phyloP scores from a whole-genome alignment of 208 protist genomes.

The Crithidia thermophila region DNA sequence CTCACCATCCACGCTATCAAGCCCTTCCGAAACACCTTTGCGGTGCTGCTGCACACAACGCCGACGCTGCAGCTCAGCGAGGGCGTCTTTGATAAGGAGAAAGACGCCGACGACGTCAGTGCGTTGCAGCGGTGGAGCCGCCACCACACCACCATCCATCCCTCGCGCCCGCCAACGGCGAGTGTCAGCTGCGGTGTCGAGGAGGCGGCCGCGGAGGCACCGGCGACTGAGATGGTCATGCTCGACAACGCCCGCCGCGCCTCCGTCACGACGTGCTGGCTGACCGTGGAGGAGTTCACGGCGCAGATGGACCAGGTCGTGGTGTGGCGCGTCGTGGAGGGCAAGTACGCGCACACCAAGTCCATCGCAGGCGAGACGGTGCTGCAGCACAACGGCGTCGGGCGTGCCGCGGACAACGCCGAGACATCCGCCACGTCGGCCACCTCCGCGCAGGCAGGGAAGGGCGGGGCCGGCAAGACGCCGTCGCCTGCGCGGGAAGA shows the following conservation, averaged over 20 bases:
- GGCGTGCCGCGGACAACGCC: neutral
- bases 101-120: constrained; percentile 52
- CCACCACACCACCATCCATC: neutral
- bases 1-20: constrained; percentile 66
- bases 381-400: constrained; percentile 14
- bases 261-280: constrained; percentile 50
- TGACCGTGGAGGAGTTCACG: constrained; percentile 79
- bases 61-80: constrained; percentile 36
- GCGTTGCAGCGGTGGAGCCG: constrained; percentile 21
- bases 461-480: too few relatives aligned
- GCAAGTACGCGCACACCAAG: constrained; percentile 29
- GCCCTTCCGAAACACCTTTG: constrained; percentile 74
- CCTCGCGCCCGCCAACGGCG: neutral
- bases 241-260: constrained; percentile 15
- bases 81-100: constrained; percentile 51
- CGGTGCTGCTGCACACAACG: constrained; percentile 67
- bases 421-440: neutral
- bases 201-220: neutral
- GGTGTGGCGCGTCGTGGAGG: constrained; percentile 58
- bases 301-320: constrained; percentile 53
- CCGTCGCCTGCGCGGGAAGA: too few relatives aligned
- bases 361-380: constrained; percentile 27
- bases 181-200: constrained; percentile 1
- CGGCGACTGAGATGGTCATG: constrained; percentile 13
- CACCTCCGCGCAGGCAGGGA: neutral